Percentiles rank a stretch among this genome's conserved stretches.
Conservation (phyloP, 345 rosid genomes). For the Melaleuca quinquenervia region DNA sequence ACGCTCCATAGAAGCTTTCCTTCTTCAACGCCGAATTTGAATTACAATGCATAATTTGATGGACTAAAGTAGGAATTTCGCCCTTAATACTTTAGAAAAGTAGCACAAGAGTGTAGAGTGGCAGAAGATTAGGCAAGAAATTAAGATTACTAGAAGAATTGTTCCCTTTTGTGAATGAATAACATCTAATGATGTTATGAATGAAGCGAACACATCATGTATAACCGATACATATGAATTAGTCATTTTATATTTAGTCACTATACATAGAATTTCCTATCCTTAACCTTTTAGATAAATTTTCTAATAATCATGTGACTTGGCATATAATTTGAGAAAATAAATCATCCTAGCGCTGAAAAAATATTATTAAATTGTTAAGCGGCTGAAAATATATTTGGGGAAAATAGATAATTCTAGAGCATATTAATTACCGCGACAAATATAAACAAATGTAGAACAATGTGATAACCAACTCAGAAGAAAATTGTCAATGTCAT, state of each 20-base stretch:
- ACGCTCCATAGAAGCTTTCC: background rate
- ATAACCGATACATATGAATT: too few species aligned
- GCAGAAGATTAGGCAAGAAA: background rate
- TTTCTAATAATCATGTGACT: too few species aligned
- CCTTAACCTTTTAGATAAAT: too few species aligned
- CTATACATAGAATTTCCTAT: too few species aligned
- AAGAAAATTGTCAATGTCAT: background rate
- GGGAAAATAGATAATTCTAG: background rate
- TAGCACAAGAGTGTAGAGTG: background rate
- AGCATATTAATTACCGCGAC: background rate
- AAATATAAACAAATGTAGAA: background rate
- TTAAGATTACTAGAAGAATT: background rate
- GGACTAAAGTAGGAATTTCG: background rate
- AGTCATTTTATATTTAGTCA: too few species aligned
- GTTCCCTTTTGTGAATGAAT: background rate
- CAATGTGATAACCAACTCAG: background rate
- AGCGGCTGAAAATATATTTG: background rate
- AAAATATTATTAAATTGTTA: too few species aligned
- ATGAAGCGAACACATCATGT: background rate
- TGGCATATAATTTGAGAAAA: too few species aligned
- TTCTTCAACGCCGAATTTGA: background rate
- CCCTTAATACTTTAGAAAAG: background rate
- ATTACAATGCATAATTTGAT: background rate
- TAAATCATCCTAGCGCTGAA: too few species aligned
- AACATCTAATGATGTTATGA: background rate